Evolutionary conservation across 2,329 filamentous ascomycete genomes (phyloP).

Genomic region (Aspergillus novoparasiticus): DNA sequence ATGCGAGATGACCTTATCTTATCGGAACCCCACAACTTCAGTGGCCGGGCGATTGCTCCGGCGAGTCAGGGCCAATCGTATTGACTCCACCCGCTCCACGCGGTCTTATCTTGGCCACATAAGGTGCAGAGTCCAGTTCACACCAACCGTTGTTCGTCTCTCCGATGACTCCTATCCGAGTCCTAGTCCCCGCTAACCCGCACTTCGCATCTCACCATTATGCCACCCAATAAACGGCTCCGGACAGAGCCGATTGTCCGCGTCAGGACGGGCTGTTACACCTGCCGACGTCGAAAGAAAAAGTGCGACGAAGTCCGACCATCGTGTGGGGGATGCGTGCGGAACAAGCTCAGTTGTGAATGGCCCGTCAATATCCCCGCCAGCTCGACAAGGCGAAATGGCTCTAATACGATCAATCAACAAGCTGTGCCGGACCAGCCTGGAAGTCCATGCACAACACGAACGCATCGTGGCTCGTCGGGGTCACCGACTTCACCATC

Average conservation of each 20-base stretch:
- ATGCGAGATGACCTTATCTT: not conserved
- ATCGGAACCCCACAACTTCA: not conserved
- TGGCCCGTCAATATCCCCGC: slow-evolving; percentile 28
- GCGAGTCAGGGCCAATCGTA: no score
- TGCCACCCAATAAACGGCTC: slow-evolving; percentile 28
- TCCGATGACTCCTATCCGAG: not conserved
- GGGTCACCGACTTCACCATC: not conserved
- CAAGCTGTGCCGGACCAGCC: not conserved
- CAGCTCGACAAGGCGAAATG: not conserved
- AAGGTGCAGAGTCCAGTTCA: not conserved
- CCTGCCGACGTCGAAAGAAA: slow-evolving; percentile 36
- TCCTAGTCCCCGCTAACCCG: not conserved
- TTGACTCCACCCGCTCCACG: not conserved
- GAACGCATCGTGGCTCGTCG: not conserved
- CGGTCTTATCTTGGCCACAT: not conserved
- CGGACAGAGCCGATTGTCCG: slow-evolving; percentile 33
- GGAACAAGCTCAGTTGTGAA: slow-evolving; percentile 31
- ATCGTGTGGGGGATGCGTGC: slow-evolving; percentile 34
- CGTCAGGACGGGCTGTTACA: slow-evolving; percentile 36
- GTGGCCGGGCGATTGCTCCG: no score
- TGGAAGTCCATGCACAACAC: not conserved
- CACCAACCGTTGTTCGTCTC: not conserved
- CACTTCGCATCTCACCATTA: slow-evolving; percentile 4
- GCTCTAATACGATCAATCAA: not conserved
- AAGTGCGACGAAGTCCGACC: slow-evolving; percentile 39